A percentile compares a stretch with the other conserved stretches of the same genome.
phyloP scores from a whole-genome alignment of 139 green algal species.

The Chlorella sp. region DNA sequence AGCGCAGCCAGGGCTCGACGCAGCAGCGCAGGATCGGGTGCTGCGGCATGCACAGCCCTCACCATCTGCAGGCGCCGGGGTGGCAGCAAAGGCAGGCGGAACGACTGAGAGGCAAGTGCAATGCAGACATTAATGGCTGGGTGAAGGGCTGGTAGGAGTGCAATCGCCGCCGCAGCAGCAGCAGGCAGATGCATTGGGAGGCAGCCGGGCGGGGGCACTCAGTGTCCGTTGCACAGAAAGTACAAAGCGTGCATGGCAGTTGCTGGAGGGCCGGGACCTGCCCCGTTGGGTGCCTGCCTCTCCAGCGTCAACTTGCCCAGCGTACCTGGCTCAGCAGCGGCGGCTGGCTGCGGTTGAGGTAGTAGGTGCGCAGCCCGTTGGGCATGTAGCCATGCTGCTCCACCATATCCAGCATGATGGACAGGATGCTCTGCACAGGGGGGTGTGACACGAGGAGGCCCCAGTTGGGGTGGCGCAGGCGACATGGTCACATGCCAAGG shows the following conservation, averaged over 20 bases:
- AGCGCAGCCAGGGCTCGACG: conserved; percentile 69
- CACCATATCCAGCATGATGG: conserved; percentile 81
- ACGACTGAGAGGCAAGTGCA: neutral
- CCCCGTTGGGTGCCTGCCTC: conserved; percentile 34
- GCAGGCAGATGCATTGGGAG: too few relatives aligned
- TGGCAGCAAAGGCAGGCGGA: neutral
- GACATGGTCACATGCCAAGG: neutral
- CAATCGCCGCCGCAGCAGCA: too few relatives aligned
- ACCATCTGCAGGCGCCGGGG: conserved; percentile 50
- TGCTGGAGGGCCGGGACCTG: too few relatives aligned
- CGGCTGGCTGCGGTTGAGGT: conserved; percentile 94
- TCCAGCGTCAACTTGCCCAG: conserved; percentile 87
- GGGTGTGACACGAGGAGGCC: neutral
- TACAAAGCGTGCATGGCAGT: neutral
- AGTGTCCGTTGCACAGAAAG: neutral
- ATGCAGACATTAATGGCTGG: neutral
- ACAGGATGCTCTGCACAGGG: conserved; percentile 48
- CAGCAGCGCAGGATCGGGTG: conserved; percentile 49
- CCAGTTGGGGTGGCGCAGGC: too few relatives aligned
- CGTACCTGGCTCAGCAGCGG: conserved; percentile 76
- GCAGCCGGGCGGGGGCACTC: too few relatives aligned
- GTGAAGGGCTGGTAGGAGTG: too few relatives aligned
- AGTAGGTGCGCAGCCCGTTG: conserved; percentile 93
- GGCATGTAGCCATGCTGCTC: conserved; percentile 83
- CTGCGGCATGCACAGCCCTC: conserved; percentile 50